Percentiles rank a stretch among this genome's conserved stretches.
phyloP scores from a whole-genome alignment of 345 rosid genomes.

The Toxicodendron radicans region DNA sequence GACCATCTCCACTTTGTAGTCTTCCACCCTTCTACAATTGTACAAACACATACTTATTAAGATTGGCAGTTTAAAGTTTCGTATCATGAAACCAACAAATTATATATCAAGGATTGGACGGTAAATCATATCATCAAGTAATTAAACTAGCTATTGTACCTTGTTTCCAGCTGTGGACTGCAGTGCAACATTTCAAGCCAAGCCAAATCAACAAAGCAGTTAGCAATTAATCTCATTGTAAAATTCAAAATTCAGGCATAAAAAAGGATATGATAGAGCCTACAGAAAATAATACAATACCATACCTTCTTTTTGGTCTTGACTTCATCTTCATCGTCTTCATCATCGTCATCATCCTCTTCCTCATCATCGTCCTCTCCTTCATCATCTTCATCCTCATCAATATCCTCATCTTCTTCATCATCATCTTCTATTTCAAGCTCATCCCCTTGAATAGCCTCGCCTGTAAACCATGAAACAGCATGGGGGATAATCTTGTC shows the following conservation, averaged over 20 bases:
- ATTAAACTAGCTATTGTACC: conserved; percentile 32
- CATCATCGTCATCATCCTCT: conserved; percentile 57
- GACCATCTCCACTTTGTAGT: conserved; percentile 47
- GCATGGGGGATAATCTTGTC: conserved; percentile 92
- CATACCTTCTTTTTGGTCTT: conserved; percentile 59
- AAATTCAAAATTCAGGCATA: background rate
- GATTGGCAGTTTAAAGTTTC: background rate
- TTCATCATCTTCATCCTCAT: conserved; percentile 39
- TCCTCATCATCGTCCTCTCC: conserved; percentile 56
- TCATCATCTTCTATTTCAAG: conserved; percentile 58
- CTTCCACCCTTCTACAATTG: conserved; percentile 58
- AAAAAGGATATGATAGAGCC: background rate
- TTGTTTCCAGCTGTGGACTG: conserved; percentile 58
- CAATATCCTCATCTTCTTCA: conserved; percentile 41
- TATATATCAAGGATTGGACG: too few species aligned
- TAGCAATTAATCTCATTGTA: conserved; percentile 11
- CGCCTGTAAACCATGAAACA: conserved; percentile 98
- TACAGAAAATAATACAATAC: background rate
- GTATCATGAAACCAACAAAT: background rate
- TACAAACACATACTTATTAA: background rate
- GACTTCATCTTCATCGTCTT: conserved; percentile 51
- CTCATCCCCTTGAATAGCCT: conserved; percentile 74
- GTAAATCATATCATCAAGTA: background rate
- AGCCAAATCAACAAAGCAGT: conserved; percentile 19
- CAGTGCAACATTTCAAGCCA: conserved; percentile 21